These are phyloP conservation scores for Paecilomyces variotii DNA, from an alignment of 2,329 filamentous ascomycete genomes.

Conservation along the genomic window DNA sequence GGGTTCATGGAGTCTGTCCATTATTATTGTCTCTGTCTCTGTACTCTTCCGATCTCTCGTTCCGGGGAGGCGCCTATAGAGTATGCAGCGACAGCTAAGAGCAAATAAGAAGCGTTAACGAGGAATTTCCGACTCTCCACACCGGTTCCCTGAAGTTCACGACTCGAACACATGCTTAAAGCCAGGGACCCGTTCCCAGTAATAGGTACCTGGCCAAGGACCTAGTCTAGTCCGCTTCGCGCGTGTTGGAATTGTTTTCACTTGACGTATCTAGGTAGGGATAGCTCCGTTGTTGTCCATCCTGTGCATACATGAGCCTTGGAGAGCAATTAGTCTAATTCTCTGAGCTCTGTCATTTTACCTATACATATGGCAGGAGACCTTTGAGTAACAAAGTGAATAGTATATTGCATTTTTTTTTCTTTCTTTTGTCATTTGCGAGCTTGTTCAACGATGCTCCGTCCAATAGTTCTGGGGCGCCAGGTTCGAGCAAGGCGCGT, in stretches of 20 bases:
- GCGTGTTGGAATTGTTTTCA: not conserved
- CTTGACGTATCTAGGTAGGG: not conserved
- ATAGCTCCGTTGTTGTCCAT: not conserved
- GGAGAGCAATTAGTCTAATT: no score
- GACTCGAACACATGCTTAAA: not conserved
- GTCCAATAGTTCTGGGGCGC: not conserved
- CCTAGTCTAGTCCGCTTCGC: not conserved
- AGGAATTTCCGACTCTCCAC: not conserved
- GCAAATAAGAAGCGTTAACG: not conserved
- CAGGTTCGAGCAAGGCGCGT: not conserved
- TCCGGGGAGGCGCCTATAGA: not conserved
- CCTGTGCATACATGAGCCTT: no score
- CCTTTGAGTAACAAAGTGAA: no score
- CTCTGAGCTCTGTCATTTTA: no score
- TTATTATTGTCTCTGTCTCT: not conserved
- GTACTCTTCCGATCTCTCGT: not conserved
- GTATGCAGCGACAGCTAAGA: not conserved
- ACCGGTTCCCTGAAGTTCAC: not conserved
- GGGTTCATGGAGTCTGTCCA: not conserved
- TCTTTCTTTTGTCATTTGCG: not conserved
- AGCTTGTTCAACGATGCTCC: not conserved
- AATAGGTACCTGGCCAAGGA: not conserved
- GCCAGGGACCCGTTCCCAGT: not conserved
- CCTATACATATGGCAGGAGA: no score
- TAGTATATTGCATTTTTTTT: no score